Evolutionary conservation across 2,329 filamentous ascomycete species (phyloP), one percentile per base, ranked within the genome.

Genomic region (Pseudogymnoascus sp.): DNA sequence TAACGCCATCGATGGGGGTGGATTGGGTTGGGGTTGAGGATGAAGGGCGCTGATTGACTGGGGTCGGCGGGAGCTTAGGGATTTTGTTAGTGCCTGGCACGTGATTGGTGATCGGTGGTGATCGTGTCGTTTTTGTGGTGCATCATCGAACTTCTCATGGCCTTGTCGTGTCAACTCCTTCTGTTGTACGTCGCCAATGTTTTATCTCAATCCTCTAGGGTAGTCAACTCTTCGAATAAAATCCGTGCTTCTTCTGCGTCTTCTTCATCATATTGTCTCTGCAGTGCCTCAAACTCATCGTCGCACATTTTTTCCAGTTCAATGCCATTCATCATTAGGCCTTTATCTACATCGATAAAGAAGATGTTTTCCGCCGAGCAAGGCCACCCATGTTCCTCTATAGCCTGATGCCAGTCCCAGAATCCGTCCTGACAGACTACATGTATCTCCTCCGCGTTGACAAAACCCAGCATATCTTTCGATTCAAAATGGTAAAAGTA

Each of bases 51-150:
- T 53, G 25, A 50, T 50, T 53, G 47, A n/a, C 4, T 31, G 47
- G 1, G 4, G 14, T 1, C 14, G 23, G 14, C 47, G 25, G 47
- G 47, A 53, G 47, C 47, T 53, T 53, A 53, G 47, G 47, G 47
- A 53, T 53, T 53, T 53, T 53, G 47, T 53, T 53, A 14, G 47
- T 53, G 14, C 47, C 47, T 53, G 47, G 25, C 25, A 50, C 44
- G 44, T 50, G 44, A 50, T 23, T 0, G 2, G 18, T 14, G 21
- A 50, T 25, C 12, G 10, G 21, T 53, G 14, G 23, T 53, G 23
- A 31, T 53, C 23, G 28, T 11, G 28, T 31, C 28, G 28, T 11
- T 31, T 11, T 23, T n/a, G n/a, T n/a, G n/a, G n/a, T n/a, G n/a
- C n/a, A n/a, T n/a, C n/a, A n/a, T n/a, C 23, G 14, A 50, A 28